These are phyloP conservation scores for Neonectria punicea DNA, from an alignment of 2,329 filamentous ascomycete species.

Conservation along the genomic window DNA sequence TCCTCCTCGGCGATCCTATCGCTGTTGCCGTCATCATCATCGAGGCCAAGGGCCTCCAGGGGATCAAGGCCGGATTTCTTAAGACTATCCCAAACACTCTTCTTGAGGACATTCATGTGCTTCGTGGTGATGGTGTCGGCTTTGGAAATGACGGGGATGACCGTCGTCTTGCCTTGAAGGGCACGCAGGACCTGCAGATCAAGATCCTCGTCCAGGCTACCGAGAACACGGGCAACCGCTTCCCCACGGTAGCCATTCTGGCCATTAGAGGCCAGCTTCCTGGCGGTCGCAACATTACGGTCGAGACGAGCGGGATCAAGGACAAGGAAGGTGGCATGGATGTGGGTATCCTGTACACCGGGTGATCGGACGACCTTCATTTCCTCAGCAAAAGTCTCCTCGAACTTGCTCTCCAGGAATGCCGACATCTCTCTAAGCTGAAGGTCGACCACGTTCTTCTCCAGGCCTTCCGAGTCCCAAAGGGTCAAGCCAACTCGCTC, in stretches of 20 bases:
- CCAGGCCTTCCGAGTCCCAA: conserved; percentile 95
- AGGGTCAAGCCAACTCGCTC: conserved; percentile 92
- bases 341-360: conserved; percentile 94
- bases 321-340: conserved; percentile 93
- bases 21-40: conserved; percentile 76
- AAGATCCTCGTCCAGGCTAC: conserved; percentile 85
- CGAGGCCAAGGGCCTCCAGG: conserved; percentile 84
- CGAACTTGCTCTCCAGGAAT: conserved; percentile 97
- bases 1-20: conserved; percentile 67
- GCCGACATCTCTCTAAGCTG: conserved; percentile 91
- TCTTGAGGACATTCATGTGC: conserved; percentile 93
- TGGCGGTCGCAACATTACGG: conserved; percentile 77
- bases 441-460: conserved; percentile 94
- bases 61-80: conserved; percentile 89
- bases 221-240: conserved; percentile 59
- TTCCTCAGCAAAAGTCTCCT: conserved; percentile 96
- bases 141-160: conserved; percentile 95
- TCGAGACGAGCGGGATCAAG: conserved; percentile 90
- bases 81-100: conserved; percentile 87
- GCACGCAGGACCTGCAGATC: conserved; percentile 91
- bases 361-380: conserved; percentile 96
- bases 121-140: conserved; percentile 95
- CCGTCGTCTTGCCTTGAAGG: conserved; percentile 91
- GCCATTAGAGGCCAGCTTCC: conserved; percentile 63
- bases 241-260: conserved; percentile 58